Evolutionary conservation across 768 basidiomycete genomes (phyloP).

Genomic region (Tricholoma hemisulphureum): DNA sequence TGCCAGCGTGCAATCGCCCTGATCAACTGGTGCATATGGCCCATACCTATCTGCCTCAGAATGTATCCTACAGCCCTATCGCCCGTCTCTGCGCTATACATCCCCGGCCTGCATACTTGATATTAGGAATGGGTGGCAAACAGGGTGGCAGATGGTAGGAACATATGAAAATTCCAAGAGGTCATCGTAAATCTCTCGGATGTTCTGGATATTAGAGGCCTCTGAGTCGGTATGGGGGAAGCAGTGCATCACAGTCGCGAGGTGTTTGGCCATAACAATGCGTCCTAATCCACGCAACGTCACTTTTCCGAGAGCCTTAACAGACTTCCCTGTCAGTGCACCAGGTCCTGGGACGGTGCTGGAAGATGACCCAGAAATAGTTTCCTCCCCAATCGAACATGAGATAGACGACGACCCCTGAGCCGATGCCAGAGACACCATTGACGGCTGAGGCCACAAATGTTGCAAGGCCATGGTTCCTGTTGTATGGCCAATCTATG

Average conservation of each 20-base stretch:
- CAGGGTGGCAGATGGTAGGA: not conserved
- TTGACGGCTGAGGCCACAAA: slow-evolving; percentile 3
- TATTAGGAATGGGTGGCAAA: not conserved
- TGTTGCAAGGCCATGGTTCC: slow-evolving; percentile 1
- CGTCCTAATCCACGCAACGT: slow-evolving; percentile 48
- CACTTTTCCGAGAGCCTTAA: slow-evolving; percentile 53
- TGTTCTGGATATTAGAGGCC: slow-evolving; percentile 12
- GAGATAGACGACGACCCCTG: slow-evolving; percentile 1
- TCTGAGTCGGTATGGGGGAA: slow-evolving; percentile 25
- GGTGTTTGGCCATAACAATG: slow-evolving; percentile 21
- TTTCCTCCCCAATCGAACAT: slow-evolving; percentile 1
- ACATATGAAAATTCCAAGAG: slow-evolving; percentile 24
- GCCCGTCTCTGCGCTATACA: slow-evolving; percentile 12
- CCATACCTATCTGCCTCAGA: slow-evolving; percentile 13
- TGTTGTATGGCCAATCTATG: not conserved
- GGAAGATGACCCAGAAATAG: slow-evolving; percentile 18
- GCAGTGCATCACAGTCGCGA: slow-evolving; percentile 12
- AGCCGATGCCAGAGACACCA: slow-evolving; percentile 3
- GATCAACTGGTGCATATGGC: slow-evolving; percentile 12
- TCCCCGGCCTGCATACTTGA: slow-evolving; percentile 8
- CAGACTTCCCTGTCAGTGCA: slow-evolving; percentile 42
- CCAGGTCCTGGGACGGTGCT: slow-evolving; percentile 30
- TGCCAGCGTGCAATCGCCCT: slow-evolving; percentile 13
- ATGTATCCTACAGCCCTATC: slow-evolving; percentile 9
- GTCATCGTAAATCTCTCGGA: slow-evolving; percentile 17